Base-by-base conservation (phyloP, 352 stramenopile species). In the Lagenidium sp. region DNA sequence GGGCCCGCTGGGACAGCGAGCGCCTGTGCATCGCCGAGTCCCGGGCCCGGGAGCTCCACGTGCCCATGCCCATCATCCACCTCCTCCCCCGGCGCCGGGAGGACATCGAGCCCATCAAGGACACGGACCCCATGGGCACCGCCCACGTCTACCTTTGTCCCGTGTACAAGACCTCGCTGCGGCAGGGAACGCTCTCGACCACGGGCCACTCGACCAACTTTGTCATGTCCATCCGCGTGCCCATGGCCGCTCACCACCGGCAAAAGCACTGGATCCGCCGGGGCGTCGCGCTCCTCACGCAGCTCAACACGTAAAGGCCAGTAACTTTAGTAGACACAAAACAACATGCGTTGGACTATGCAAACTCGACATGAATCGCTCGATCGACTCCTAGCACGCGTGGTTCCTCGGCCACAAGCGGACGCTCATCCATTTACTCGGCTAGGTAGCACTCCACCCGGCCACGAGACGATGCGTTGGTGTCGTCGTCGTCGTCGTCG, bases 151-250 rank as follows among this genome's bases (percentile, higher is more conserved):
- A 96, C 50, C 65, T 94, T 41, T 96, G 82, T 37, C 88, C 88
- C 1, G 83, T 96, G 16, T 96, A 97, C 81, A 95, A 95, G 68
- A 96, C 83, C 23, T 96, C 81, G 38, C 63, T 95, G 48, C 74
- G 88, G 6, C 72, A 94, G 42, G 91, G 91, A 29, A 97, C 79
- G 31, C 65, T 97, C 22, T 95, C 79, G 6, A 97, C 91, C 4
- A 97, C 91, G 19, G 91, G 91, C 22, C 91, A 97, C 47, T 97
- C 85, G 29, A 97, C 91, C 20, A 97, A 97, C 65, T 97, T 97
- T 63, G 90, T 97, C 59, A 96, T 97, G 85, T 96, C 82, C 15
- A 82, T 97, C 30, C 75, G 80, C 29, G 50, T 98, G 19, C 93
- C 91, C 21, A 97, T 97, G 70, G 69, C 75, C 28, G 55, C 59